These are phyloP conservation scores for Cyclospora cayetanensis DNA, from an alignment of 169 alveolate genomes.

Conservation along the genomic window DNA sequence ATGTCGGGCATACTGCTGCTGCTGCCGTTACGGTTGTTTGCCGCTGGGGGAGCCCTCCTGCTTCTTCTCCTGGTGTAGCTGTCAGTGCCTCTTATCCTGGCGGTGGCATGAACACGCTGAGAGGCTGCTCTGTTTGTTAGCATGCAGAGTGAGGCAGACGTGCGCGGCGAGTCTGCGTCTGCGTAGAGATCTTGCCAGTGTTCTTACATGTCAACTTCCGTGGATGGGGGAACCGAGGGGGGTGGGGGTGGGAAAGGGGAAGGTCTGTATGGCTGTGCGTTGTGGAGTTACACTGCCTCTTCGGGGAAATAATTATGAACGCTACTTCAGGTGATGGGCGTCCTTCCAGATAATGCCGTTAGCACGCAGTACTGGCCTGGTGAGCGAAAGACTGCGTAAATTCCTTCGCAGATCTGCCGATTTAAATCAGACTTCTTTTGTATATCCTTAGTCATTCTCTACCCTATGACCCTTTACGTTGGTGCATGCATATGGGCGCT, in stretches of 20 bases:
- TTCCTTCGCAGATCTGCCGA: not conserved
- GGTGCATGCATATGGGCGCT: not conserved
- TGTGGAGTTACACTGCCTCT: not conserved
- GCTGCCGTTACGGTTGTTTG: not conserved
- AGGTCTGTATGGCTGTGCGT: not conserved
- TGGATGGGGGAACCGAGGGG: not conserved
- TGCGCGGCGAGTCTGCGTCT: not conserved
- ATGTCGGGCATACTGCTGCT: not conserved
- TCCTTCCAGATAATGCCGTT: not conserved
- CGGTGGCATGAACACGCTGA: not conserved
- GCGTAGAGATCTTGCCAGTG: not conserved
- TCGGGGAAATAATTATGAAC: too few relatives aligned
- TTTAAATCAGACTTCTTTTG: not conserved
- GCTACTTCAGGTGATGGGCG: slow-evolving; percentile 55
- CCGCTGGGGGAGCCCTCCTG: not conserved
- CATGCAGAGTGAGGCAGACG: not conserved
- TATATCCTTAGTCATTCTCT: not conserved
- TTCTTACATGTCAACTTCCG: not conserved
- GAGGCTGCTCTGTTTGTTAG: not conserved
- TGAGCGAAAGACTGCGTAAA: not conserved
- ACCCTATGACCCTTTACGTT: not conserved
- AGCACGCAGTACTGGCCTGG: slow-evolving; percentile 43
- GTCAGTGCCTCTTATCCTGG: not conserved
- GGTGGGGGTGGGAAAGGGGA: not conserved
- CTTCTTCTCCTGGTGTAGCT: not conserved